phyloP scores from a whole-genome alignment of 192 early-diverging fungal genomes.

The Coemansia sp. region DNA sequence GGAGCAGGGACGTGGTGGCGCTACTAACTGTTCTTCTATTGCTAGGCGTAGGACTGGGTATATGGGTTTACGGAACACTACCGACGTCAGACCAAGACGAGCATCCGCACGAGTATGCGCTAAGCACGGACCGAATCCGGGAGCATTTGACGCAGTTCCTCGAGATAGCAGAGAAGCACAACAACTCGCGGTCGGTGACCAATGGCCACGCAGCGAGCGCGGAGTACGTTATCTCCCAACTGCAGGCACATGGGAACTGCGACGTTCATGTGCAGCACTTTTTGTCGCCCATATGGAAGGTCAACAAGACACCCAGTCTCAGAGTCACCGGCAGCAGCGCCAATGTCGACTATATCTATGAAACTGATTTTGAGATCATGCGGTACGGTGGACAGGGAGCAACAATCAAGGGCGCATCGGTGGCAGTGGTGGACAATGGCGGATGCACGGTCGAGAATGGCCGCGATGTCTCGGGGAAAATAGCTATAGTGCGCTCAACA shows the following conservation, averaged over 20 bases:
- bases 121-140: constrained; percentile 35
- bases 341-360: constrained; percentile 29
- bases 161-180: constrained; percentile 40
- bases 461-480: constrained; percentile 47
- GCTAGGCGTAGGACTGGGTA: constrained; percentile 34
- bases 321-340: constrained; percentile 13
- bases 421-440: constrained; percentile 50
- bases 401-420: constrained; percentile 37
- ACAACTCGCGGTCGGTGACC: constrained; percentile 47
- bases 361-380: constrained; percentile 53
- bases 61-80: constrained; percentile 52
- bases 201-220: constrained; percentile 48
- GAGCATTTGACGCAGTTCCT: constrained; percentile 32
- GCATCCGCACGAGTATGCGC: constrained; percentile 48
- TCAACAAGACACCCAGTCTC: constrained; percentile 14
- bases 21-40: constrained; percentile 37
- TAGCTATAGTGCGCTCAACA: constrained; percentile 57
- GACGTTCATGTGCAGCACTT: constrained; percentile 46
- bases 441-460: constrained; percentile 49
- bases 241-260: constrained; percentile 28
- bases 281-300: constrained; percentile 48
- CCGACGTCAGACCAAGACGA: constrained; percentile 44
- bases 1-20: constrained; percentile 31
- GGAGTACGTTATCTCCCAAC: constrained; percentile 36
- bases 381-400: constrained; percentile 62